Evolutionary conservation across 2,329 filamentous ascomycete genomes (phyloP).

Genomic region (Xylariales sp.): DNA sequence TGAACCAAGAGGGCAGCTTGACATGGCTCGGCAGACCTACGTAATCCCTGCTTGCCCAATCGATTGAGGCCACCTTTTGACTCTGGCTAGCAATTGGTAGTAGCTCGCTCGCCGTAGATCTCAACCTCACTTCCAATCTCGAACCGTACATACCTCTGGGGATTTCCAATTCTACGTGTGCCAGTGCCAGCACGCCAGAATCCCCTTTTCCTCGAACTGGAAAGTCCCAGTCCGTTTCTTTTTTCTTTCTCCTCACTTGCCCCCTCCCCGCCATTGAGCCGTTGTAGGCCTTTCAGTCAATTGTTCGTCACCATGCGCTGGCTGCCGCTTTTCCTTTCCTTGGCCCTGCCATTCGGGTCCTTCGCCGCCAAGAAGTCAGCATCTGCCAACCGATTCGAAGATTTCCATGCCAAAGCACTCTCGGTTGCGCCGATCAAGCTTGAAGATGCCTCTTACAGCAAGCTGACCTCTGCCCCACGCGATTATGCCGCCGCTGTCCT

Average conservation of each 20-base stretch:
- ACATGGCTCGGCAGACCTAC: too few species aligned
- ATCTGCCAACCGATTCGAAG: slow-evolving; percentile 59
- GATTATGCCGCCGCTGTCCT: slow-evolving; percentile 82
- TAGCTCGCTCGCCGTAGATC: background rate
- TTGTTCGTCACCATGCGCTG: slow-evolving; percentile 71
- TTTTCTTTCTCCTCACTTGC: too few species aligned
- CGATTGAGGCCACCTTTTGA: slow-evolving; percentile 6
- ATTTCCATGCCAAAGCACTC: slow-evolving; percentile 65
- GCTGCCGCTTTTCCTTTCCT: slow-evolving; percentile 57
- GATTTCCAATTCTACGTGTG: too few species aligned
- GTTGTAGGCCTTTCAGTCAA: too few species aligned
- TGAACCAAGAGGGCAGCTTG: too few species aligned
- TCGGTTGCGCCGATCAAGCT: slow-evolving; percentile 66
- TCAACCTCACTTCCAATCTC: background rate
- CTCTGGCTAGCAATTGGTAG: too few species aligned
- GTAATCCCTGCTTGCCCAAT: slow-evolving; percentile 3
- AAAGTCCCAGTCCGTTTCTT: too few species aligned
- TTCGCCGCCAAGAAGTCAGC: slow-evolving; percentile 62
- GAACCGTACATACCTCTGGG: too few species aligned
- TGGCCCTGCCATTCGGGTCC: slow-evolving; percentile 55
- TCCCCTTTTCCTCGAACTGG: too few species aligned
- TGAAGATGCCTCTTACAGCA: slow-evolving; percentile 68
- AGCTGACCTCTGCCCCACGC: slow-evolving; percentile 71
- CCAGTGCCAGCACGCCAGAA: too few species aligned
- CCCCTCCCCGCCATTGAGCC: too few species aligned